phyloP scores from a whole-genome alignment of 2,329 filamentous ascomycete genomes.

The Cryphonectria parasitica region DNA sequence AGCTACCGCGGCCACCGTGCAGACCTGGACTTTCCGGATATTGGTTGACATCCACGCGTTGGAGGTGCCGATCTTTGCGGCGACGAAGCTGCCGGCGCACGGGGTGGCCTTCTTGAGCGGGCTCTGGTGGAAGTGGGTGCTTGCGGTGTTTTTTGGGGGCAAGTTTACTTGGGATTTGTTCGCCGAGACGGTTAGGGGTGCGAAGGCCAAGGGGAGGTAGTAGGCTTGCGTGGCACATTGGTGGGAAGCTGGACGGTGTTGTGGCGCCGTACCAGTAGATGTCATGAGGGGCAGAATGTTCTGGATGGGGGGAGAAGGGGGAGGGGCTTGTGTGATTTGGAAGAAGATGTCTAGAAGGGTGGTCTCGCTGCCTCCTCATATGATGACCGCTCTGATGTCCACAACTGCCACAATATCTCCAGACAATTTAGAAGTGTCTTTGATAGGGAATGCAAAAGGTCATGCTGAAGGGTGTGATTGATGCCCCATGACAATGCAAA shows the following conservation, averaged over 20 bases:
- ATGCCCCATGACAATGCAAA: too few species aligned
- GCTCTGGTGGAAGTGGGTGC: slow-evolving; percentile 25
- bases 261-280: neutral
- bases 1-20: slow-evolving; percentile 7
- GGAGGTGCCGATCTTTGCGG: slow-evolving; percentile 25
- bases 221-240: neutral
- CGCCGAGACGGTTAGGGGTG: slow-evolving; percentile 9
- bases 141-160: neutral
- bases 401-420: too few species aligned
- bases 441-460: too few species aligned
- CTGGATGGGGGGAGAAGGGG: neutral
- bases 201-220: neutral
- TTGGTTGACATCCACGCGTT: neutral
- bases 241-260: neutral
- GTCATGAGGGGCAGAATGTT: neutral
- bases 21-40: slow-evolving; percentile 7
- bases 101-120: slow-evolving; percentile 22
- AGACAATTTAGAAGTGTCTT: too few species aligned
- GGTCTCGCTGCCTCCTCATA: too few species aligned
- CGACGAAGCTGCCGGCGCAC: slow-evolving; percentile 23
- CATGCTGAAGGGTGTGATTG: too few species aligned
- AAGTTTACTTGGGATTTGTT: slow-evolving; percentile 20
- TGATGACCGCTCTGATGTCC: too few species aligned
- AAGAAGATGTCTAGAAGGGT: neutral
- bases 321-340: neutral